Evolutionary conservation across 2,329 filamentous ascomycete species (phyloP).

Genomic region (Colletotrichum sp.): DNA sequence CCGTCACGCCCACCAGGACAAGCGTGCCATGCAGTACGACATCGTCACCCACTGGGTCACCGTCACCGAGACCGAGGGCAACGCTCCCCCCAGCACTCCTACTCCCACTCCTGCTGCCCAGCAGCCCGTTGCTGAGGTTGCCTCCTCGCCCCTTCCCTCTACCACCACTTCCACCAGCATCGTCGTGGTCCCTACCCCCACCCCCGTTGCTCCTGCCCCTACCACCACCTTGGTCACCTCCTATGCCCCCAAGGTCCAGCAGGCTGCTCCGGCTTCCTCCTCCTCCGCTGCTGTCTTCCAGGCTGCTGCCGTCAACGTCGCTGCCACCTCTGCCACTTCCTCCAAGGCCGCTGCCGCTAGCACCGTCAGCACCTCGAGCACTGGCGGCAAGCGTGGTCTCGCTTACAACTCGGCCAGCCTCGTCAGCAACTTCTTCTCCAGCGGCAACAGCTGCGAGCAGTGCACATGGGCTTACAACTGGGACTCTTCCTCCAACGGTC

Average conservation of each 20-base stretch:
- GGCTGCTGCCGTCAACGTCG: constrained; percentile 2
- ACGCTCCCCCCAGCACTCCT: constrained; percentile 16
- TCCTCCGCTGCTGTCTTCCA: constrained; percentile 20
- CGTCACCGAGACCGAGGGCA: constrained; percentile 43
- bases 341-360: constrained; percentile 19
- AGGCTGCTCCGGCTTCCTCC: constrained; percentile 21
- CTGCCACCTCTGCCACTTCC: constrained; percentile 19
- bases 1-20: constrained; percentile 43
- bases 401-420: constrained; percentile 68
- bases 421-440: constrained; percentile 52
- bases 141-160: neutral
- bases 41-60: constrained; percentile 43
- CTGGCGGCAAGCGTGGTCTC: constrained; percentile 66
- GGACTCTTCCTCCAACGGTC: constrained; percentile 51
- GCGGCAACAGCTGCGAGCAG: constrained; percentile 36
- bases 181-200: neutral
- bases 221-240: constrained; percentile 24
- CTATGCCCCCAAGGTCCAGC: constrained; percentile 6
- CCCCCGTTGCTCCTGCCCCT: constrained; percentile 5
- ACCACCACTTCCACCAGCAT: constrained; percentile 17
- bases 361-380: constrained; percentile 12
- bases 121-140: neutral
- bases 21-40: constrained; percentile 38
- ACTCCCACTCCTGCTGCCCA: neutral
- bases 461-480: constrained; percentile 74